These are phyloP conservation scores for Schwanniomyces yamadae DNA, from an alignment of 805 yeast genomes.

Conservation along the genomic window DNA sequence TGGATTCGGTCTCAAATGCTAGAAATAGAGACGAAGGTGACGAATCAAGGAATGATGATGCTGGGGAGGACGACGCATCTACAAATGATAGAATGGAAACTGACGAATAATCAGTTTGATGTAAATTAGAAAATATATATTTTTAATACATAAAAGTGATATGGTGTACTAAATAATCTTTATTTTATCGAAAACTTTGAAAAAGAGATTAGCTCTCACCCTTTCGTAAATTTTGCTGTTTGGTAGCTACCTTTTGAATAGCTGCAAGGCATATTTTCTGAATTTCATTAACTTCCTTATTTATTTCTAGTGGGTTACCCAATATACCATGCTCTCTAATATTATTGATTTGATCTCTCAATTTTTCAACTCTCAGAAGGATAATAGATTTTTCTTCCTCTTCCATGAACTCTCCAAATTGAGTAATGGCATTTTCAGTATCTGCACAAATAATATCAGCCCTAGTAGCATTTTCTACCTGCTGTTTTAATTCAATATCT, in stretches of 20 bases:
- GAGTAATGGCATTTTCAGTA: constrained; percentile 80
- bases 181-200: too few relatives aligned
- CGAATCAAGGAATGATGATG: constrained; percentile 17
- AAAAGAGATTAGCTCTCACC: too few relatives aligned
- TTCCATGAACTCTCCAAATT: constrained; percentile 54
- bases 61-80: constrained; percentile 10
- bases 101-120: constrained; percentile 19
- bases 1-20: constrained; percentile 63
- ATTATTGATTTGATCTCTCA: constrained; percentile 32
- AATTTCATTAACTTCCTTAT: constrained; percentile 35
- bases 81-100: constrained; percentile 41
- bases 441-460: constrained; percentile 81
- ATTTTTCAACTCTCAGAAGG: constrained; percentile 12
- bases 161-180: too few relatives aligned
- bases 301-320: constrained; percentile 33
- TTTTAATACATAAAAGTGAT: background rate
- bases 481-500: constrained; percentile 59
- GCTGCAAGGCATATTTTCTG: constrained; percentile 38
- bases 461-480: constrained; percentile 71
- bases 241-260: constrained; percentile 38
- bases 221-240: constrained; percentile 23
- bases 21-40: constrained; percentile 43
- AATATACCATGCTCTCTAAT: constrained; percentile 28
- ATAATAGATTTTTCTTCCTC: constrained; percentile 46
- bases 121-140: constrained; percentile 7